Percentiles rank a stretch among this genome's conserved stretches.
Evolutionary conservation across 176 grass and related monocot species (phyloP).

Genomic region (Puccinellia tenuiflora): DNA sequence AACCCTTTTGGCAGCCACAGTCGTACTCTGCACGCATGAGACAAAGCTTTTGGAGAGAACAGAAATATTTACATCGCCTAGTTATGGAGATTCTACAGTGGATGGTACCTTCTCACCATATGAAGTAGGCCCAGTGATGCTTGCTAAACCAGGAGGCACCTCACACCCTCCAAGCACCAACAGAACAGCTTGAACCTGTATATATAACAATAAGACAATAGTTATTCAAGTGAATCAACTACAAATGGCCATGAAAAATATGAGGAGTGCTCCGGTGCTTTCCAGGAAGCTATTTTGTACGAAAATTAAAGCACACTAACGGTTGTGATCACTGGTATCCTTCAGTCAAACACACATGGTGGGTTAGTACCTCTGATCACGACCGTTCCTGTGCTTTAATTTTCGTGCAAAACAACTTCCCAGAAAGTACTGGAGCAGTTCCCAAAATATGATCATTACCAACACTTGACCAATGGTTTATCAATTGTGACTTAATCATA

Average conservation of each 20-base stretch:
- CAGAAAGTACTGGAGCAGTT: too few species aligned
- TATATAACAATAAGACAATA: constrained; percentile 19
- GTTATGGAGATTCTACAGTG: neutral
- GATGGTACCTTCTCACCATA: constrained; percentile 45
- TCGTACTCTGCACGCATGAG: constrained; percentile 35
- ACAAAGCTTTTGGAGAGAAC: constrained; percentile 15
- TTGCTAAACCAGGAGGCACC: constrained; percentile 47
- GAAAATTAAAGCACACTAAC: too few species aligned
- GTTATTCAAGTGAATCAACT: neutral
- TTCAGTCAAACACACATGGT: too few species aligned
- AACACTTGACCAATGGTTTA: constrained; percentile 3
- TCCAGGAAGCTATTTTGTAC: too few species aligned
- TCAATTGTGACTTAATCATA: constrained; percentile 5
- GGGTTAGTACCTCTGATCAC: too few species aligned
- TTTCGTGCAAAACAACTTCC: too few species aligned
- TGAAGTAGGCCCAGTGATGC: constrained; percentile 32
- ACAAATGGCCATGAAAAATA: neutral
- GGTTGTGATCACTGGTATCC: too few species aligned
- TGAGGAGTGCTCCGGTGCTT: too few species aligned
- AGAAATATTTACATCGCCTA: neutral
- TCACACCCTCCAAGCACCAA: constrained; percentile 69
- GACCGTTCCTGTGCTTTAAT: too few species aligned
- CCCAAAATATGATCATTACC: neutral
- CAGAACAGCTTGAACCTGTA: constrained; percentile 69
- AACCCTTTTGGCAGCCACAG: constrained; percentile 55